Conservation (phyloP, 1,139 yeast species). For the Geotrichum macrosporum region DNA sequence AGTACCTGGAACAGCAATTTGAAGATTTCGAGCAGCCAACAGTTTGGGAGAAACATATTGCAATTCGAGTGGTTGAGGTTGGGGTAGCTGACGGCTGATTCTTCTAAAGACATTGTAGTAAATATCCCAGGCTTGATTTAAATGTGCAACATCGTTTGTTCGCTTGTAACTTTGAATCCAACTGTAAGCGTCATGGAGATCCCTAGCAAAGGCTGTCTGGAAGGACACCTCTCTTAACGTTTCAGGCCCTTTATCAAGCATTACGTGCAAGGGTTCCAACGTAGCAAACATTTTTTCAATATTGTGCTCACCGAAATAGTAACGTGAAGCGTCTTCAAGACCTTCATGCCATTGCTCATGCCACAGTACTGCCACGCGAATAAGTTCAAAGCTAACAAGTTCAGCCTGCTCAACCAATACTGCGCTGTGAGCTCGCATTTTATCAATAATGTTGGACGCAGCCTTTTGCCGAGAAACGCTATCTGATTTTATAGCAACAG, state of each 20-base stretch:
- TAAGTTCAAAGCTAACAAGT: conserved; percentile 86
- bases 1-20: conserved; percentile 91
- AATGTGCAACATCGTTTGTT: conserved; percentile 78
- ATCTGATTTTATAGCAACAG: conserved; percentile 94
- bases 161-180: conserved; percentile 86
- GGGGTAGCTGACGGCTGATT: conserved; percentile 84
- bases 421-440: conserved; percentile 86
- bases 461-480: conserved; percentile 86
- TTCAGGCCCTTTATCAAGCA: conserved; percentile 60
- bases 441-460: conserved; percentile 84
- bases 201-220: conserved; percentile 90
- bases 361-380: conserved; percentile 94
- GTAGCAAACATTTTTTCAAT: conserved; percentile 93
- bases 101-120: conserved; percentile 91
- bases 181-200: conserved; percentile 85
- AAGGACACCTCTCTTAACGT: conserved; percentile 91
- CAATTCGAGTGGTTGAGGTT: conserved; percentile 75
- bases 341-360: conserved; percentile 99
- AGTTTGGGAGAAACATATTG: conserved; percentile 92
- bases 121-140: conserved; percentile 97
- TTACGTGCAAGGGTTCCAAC: conserved; percentile 74
- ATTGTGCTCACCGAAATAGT: conserved; percentile 91
- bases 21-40: conserved; percentile 71
- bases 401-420: conserved; percentile 86
- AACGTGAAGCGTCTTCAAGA: conserved; percentile 89